phyloP scores from a whole-genome alignment of 345 rosid species.

The Eutrema yunnanense region DNA sequence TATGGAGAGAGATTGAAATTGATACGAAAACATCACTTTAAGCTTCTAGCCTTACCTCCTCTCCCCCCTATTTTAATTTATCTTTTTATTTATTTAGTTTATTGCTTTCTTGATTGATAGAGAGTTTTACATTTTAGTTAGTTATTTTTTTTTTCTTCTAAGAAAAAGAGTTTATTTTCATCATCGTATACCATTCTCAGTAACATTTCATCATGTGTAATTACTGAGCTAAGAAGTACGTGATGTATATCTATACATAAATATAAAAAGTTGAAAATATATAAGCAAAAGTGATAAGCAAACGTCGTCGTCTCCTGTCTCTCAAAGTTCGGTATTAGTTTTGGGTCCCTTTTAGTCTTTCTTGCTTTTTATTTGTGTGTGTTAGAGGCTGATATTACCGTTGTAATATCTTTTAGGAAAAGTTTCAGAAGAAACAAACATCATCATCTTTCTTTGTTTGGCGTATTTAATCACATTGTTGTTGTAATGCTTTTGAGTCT shows the following conservation, averaged over 20 bases:
- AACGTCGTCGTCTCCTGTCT: not conserved
- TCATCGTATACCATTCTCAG: constrained; percentile 6
- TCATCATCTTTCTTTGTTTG: not conserved
- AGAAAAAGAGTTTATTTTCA: not conserved
- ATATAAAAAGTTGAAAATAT: not conserved
- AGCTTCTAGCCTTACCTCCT: constrained; percentile 13
- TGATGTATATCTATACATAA: constrained; percentile 14
- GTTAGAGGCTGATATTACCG: not conserved
- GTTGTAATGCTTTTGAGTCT: not conserved
- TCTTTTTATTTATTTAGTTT: not conserved
- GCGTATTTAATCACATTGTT: not conserved
- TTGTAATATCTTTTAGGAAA: not conserved
- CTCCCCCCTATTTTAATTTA: not conserved
- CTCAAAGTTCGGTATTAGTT: constrained; percentile 18
- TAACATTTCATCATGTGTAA: constrained; percentile 16
- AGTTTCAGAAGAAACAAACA: not conserved
- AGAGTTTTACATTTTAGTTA: not conserved
- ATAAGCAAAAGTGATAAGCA: constrained; percentile 2
- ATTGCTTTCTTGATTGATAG: not conserved
- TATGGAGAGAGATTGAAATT: constrained; percentile 26
- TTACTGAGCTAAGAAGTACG: constrained; percentile 16
- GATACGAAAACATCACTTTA: constrained; percentile 27
- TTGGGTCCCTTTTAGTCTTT: constrained; percentile 2
- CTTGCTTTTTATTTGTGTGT: not conserved
- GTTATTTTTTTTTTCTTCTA: not conserved